phyloP scores from a whole-genome alignment of 805 yeast genomes.

The Lachancea mirantina region DNA sequence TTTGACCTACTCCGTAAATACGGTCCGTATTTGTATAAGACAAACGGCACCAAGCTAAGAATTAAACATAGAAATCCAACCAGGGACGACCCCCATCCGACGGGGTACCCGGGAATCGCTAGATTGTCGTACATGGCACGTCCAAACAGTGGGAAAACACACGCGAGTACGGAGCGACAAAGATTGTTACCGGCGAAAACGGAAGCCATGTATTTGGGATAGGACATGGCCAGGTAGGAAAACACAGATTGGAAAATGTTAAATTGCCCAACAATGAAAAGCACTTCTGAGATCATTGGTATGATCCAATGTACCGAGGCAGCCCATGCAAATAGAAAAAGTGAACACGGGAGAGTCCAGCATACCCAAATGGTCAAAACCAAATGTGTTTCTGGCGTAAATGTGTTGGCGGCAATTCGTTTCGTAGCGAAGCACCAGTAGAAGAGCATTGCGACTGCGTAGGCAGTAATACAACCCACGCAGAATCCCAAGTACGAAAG shows the following conservation, averaged over 20 bases:
- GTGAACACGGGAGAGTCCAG: constrained; percentile 36
- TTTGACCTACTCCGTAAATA: constrained; percentile 38
- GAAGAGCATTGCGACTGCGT: constrained; percentile 21
- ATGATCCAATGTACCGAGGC: constrained; percentile 44
- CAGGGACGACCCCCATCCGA: constrained; percentile 52
- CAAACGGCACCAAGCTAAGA: constrained; percentile 42
- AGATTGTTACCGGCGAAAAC: constrained; percentile 53
- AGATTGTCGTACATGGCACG: constrained; percentile 48
- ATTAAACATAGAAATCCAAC: constrained; percentile 40
- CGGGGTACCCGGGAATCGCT: constrained; percentile 44
- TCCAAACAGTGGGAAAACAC: constrained; percentile 61
- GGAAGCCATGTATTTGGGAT: constrained; percentile 46
- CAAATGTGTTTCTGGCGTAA: constrained; percentile 38
- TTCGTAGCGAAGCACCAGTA: constrained; percentile 24
- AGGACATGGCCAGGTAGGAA: constrained; percentile 43
- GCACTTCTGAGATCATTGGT: constrained; percentile 38
- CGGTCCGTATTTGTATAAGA: constrained; percentile 40
- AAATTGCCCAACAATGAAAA: constrained; percentile 37
- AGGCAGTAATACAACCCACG: constrained; percentile 42
- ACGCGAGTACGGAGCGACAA: constrained; percentile 45
- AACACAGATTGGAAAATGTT: constrained; percentile 46
- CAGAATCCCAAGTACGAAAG: constrained; percentile 40
- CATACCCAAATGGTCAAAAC: constrained; percentile 38
- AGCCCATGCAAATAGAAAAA: constrained; percentile 48
- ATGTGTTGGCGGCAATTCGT: constrained; percentile 22